Evolutionary conservation across 148 eudicot genomes (phyloP).

Genomic region (Spergularia bocconei): DNA sequence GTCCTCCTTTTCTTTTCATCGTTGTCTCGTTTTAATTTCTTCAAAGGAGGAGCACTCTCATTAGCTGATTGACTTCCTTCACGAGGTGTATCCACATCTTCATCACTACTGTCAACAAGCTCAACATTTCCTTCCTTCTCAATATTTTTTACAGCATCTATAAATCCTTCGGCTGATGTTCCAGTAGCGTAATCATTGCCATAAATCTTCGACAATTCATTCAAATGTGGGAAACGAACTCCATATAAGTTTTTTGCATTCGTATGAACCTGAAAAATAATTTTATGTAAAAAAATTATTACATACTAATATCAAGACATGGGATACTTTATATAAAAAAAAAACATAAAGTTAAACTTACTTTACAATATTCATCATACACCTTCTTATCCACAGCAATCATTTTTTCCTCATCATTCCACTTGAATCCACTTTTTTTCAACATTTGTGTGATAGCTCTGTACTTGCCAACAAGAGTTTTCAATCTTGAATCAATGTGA

Average conservation of each 20-base stretch:
- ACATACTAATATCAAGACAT: too few species aligned
- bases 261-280: constrained; percentile 3
- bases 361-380: constrained; percentile 12
- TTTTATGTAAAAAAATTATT: too few species aligned
- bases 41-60: constrained; percentile 7
- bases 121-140: too few species aligned
- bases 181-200: constrained; percentile 21
- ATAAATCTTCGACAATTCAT: constrained; percentile 5
- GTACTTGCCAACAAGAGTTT: constrained; percentile 4
- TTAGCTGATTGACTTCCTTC: not conserved
- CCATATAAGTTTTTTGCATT: constrained; percentile 17
- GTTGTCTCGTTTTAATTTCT: constrained; percentile 8
- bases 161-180: constrained; percentile 10
- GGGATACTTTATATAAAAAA: too few species aligned
- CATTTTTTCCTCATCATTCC: constrained; percentile 14
- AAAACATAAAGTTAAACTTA: not conserved
- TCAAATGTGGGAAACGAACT: constrained; percentile 7
- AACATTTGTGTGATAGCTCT: constrained; percentile 19
- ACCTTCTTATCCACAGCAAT: constrained; percentile 2
- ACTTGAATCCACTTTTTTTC: constrained; percentile 13
- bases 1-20: not conserved
- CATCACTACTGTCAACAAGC: constrained; percentile 1
- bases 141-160: not conserved
- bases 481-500: constrained; percentile 21
- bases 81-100: not conserved